Conservation (phyloP, 805 yeast genomes). For the Priceomyces haplophilus region DNA sequence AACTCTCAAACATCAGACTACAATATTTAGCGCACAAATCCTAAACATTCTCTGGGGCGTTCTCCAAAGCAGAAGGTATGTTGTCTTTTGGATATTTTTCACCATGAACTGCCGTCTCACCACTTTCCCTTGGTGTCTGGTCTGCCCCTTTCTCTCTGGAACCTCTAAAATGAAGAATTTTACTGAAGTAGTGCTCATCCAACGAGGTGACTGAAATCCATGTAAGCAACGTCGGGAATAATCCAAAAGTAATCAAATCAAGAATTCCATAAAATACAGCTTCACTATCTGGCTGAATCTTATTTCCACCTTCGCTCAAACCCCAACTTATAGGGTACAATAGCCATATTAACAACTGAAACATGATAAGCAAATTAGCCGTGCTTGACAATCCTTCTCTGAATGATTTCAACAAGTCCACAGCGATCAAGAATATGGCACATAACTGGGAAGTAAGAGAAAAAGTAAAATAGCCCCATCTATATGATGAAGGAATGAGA, state of each 20-base stretch:
- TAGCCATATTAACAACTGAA: constrained; percentile 44
- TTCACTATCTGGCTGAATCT: constrained; percentile 56
- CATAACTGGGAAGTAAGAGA: constrained; percentile 44
- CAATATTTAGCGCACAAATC: too few relatives aligned
- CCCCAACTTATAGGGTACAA: constrained; percentile 52
- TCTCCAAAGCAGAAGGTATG: background rate
- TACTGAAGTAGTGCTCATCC: constrained; percentile 28
- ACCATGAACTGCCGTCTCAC: constrained; percentile 40
- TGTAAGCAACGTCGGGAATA: constrained; percentile 38
- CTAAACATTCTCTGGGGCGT: background rate
- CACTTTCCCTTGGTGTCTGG: constrained; percentile 41
- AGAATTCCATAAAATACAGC: constrained; percentile 58
- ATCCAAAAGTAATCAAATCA: constrained; percentile 46
- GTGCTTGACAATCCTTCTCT: constrained; percentile 8
- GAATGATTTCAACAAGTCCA: constrained; percentile 7
- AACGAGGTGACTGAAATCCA: constrained; percentile 22
- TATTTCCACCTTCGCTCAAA: constrained; percentile 61
- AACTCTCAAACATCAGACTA: too few relatives aligned
- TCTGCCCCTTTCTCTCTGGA: constrained; percentile 20
- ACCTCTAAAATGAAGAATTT: constrained; percentile 12
- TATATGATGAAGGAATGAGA: constrained; percentile 53
- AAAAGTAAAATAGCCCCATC: constrained; percentile 68
- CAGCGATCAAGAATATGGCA: constrained; percentile 31
- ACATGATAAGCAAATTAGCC: constrained; percentile 18
- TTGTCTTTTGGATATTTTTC: background rate